Evolutionary conservation across 176 grass and related monocot species (phyloP).

Genomic region (Oryza glaberrima): DNA sequence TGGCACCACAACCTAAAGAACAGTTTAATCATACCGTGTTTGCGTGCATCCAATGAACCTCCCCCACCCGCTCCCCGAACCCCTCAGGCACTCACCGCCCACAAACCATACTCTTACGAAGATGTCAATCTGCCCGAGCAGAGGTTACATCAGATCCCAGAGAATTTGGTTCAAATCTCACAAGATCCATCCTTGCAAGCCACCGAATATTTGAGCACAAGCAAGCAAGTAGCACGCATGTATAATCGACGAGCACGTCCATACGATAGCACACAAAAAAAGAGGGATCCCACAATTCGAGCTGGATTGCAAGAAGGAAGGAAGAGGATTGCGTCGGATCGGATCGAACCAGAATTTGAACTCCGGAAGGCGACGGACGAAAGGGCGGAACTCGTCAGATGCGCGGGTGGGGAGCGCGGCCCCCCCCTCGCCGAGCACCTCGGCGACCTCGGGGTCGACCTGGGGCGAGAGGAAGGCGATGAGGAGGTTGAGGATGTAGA

Average conservation of each 20-base stretch:
- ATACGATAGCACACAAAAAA: neutral
- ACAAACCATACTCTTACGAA: neutral
- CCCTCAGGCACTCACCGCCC: neutral
- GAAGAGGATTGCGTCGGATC: neutral
- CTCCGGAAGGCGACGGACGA: conserved; percentile 82
- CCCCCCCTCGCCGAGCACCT: conserved; percentile 41
- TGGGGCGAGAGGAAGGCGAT: conserved; percentile 84
- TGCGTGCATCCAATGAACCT: conserved; percentile 1
- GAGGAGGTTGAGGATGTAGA: conserved; percentile 75
- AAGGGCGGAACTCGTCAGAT: conserved; percentile 79
- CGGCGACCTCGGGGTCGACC: conserved; percentile 74
- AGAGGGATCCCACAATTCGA: neutral
- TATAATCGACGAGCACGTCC: neutral
- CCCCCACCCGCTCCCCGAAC: neutral
- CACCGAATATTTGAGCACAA: neutral
- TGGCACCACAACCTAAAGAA: too few relatives aligned
- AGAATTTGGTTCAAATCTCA: conserved; percentile 24
- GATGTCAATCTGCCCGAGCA: neutral
- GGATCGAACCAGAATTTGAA: conserved; percentile 86
- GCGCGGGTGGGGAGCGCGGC: conserved; percentile 64
- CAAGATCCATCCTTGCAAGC: conserved; percentile 23
- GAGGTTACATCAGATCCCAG: neutral
- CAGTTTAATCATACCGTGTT: neutral
- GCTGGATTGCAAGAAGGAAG: neutral
- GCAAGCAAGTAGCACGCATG: conserved; percentile 1